phyloP scores from a whole-genome alignment of 768 basidiomycete species.

The Leccinum barrowsii region DNA sequence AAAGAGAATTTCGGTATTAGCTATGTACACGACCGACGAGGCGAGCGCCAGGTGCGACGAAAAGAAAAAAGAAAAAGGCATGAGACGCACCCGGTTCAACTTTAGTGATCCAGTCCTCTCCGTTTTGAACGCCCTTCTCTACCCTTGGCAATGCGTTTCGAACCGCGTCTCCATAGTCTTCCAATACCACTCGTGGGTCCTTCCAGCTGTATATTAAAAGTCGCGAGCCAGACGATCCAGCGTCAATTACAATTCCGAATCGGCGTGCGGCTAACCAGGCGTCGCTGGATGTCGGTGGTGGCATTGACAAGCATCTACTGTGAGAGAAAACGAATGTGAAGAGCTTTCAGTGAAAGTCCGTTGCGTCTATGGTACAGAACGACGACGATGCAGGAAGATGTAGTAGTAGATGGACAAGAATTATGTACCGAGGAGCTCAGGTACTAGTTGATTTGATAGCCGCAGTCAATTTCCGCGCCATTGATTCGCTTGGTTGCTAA shows the following conservation, averaged over 20 bases:
- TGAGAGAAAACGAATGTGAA: constrained; percentile 22
- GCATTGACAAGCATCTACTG: constrained; percentile 49
- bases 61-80: neutral
- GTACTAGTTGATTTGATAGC: neutral
- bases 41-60: neutral
- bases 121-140: constrained; percentile 82
- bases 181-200: constrained; percentile 63
- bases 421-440: neutral
- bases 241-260: constrained; percentile 96
- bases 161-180: constrained; percentile 47
- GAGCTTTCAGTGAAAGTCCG: constrained; percentile 20
- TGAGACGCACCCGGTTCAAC: constrained; percentile 82
- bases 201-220: constrained; percentile 91
- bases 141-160: constrained; percentile 70
- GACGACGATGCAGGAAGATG: neutral
- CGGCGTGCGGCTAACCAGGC: constrained; percentile 76
- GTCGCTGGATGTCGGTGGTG: constrained; percentile 67
- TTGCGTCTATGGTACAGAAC: constrained; percentile 10
- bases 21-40: neutral
- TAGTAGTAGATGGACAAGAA: neutral
- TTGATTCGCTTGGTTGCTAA: neutral
- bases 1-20: neutral
- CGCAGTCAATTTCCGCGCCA: neutral
- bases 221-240: constrained; percentile 95
- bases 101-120: constrained; percentile 86